Base-by-base conservation (phyloP, 768 basidiomycete genomes). In the Suillus sp. region DNA sequence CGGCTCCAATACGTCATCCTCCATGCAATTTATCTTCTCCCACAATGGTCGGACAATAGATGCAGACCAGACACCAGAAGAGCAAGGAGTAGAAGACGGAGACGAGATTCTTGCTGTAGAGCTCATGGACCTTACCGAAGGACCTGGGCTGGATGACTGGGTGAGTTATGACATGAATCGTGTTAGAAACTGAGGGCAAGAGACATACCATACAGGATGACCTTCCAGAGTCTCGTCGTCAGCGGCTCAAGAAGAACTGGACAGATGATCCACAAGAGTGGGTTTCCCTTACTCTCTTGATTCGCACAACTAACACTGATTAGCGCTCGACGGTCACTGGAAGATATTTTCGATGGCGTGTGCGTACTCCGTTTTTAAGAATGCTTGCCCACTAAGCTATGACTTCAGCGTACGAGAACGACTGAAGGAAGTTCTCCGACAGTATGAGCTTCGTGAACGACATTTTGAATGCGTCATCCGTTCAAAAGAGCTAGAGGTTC, bases 381-480 rank as follows among this genome's bases (percentile, higher is more conserved):
- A 65, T 42, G 22, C 25, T 54, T 45, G 58, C 25, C 56, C 48
- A 22, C 32, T 60, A 22, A 48, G 53, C 9, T 57, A 7, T 9
- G 34, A 62, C 34, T 38, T 22, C 67, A 95, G 93, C 64, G 88
- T 92, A 48, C 90, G 91, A 38, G 91, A 92, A 76, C 87, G 93
- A 55, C 81, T 95, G 75, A 95, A 93, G 71, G 91, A 93, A 68
- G 85, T 95, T 40, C 84, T 95, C 50, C 86, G 88, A 30, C 93
- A 94, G 71, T 95, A 95, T 71, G 90, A 95, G 71, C 86, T 94
- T 62, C 89, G 93, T 64, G 93, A 95, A 78, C 88, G 87, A 72
- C 93, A 95, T 80, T 95, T 95, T 69, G 93, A 95, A 78, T 93
- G 92, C 66, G 90, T 95, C 34, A 89, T 95, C 62, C 90, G 93